Evolutionary conservation across 176 grass and related monocot species (phyloP), one percentile per base, ranked within the genome.

Genomic region (Eragrostis curvula): DNA sequence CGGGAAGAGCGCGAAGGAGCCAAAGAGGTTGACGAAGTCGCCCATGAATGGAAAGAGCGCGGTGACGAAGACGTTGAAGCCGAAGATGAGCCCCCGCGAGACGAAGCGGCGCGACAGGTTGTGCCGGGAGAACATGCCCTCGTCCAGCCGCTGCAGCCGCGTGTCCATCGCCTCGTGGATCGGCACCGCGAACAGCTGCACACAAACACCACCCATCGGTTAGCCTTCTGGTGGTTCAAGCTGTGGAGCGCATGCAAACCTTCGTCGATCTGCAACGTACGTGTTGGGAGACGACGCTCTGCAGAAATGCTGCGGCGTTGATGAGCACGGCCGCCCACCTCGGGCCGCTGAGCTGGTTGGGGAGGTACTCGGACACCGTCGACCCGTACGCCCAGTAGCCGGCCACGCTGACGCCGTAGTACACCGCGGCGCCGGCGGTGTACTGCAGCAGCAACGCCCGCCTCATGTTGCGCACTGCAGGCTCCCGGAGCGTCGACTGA

Each of bases 371-470:
- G 1, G 94, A 94, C 32, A 88, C 87, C 29, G 94, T 18, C 21
- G 94, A 81, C 32, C 94, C 91, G 78, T 97, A 97, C 8, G 91
- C 94, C 94, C 94, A 97, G 83, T 97, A 97, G 24, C 94, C 94
- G 17, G 85, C 91, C 36, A 92, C 88, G 85, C 89, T 97, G 72
- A 97, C 66, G 59, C 94, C 89, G 46, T 94, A 97, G 74, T 92
- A 94, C 18, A 59, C 66, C 17, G 75, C 79, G 0, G 84, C 81
- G n/a, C 94, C 94, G 24, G 83, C 66, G 2, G 89, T 97, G 83
- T 86, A 94, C 71, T 90, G 91, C 85, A 90, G 84, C 82, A 66
- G 48, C 76, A 97, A 74, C 82, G 89, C 94, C 39, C 84, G 87
- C 71, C 89, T 48, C 91, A 92, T 92, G 85, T 91, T 91, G 12